Percentiles rank a stretch among this genome's conserved stretches.
phyloP scores from a whole-genome alignment of 495 filamentous ascomycete genomes.

The Penicillium cinerascens region DNA sequence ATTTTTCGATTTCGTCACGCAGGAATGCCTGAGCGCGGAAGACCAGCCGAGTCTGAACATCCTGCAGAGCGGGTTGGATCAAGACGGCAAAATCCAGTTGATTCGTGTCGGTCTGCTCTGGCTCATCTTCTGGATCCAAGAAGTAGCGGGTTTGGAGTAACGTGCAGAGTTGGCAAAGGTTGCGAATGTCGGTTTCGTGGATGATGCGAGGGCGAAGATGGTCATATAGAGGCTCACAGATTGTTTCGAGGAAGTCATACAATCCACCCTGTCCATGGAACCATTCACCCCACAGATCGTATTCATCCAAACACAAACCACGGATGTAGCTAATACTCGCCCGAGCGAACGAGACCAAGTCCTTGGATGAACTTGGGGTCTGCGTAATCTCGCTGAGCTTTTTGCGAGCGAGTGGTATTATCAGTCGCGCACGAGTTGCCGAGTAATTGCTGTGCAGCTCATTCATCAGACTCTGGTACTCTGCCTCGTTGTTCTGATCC shows the following conservation, averaged over 20 bases:
- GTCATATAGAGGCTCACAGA: constrained; percentile 75
- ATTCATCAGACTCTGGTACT: constrained; percentile 64
- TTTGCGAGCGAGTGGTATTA: constrained; percentile 55
- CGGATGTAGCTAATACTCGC: constrained; percentile 68
- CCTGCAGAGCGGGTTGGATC: constrained; percentile 66
- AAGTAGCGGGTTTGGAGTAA: constrained; percentile 83
- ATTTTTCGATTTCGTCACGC: constrained; percentile 66
- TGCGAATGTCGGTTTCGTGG: constrained; percentile 65
- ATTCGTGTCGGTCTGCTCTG: constrained; percentile 49
- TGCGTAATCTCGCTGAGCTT: constrained; percentile 64
- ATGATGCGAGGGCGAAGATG: constrained; percentile 66
- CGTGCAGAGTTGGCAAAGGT: constrained; percentile 77
- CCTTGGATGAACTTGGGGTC: constrained; percentile 62
- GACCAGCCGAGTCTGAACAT: constrained; percentile 72
- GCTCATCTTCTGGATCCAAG: constrained; percentile 67
- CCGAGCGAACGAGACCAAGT: constrained; percentile 65
- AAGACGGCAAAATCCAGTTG: constrained; percentile 64
- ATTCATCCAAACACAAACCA: constrained; percentile 69
- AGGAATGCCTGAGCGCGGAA: constrained; percentile 66
- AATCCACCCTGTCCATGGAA: constrained; percentile 66
- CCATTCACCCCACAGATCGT: constrained; percentile 72
- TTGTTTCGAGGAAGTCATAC: constrained; percentile 67
- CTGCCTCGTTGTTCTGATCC: constrained; percentile 59
- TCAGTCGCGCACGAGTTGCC: constrained; percentile 54
- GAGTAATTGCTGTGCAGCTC: constrained; percentile 66